Evolutionary conservation across 2,329 filamentous ascomycete genomes (phyloP), one percentile per base, ranked within the genome.

Genomic region (Penicillium brevicompactum): DNA sequence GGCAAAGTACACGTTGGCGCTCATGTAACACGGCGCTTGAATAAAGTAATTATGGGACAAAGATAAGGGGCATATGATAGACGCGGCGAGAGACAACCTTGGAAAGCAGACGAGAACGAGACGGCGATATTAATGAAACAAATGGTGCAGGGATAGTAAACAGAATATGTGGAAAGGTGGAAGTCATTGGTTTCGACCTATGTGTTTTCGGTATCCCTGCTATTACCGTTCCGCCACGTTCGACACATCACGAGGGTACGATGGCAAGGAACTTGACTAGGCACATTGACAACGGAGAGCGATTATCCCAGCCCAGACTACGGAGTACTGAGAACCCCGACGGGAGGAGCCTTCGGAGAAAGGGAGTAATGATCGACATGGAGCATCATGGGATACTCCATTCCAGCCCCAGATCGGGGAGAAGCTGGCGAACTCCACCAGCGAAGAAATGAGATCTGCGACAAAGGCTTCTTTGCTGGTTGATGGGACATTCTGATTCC

Each of bases 211-310:
- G 49, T 50, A 55, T 56, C 55, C 50, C 55, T 63, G 56, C 57
- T 55, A 52, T 61, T 57, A 50, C 56, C 52, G 47, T 58, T 63
- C 67, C 62, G 66, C 64, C 68, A 70, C 67, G 67, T 64, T 69
- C 58, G 62, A 66, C 61, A 66, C 61, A 67, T 67, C 64, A 69
- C 61, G 67, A 62, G 61, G 55, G 42, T 46, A 52, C 37, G 34
- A 58, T 49, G 53, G 51, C 27, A 32, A 53, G 53, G 52, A 57
- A 41, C 37, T 51, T 38, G 32, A 52, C 49, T 56, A 44, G 59
- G 44, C 40, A 32, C 32, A 53, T 63, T 59, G 37, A 49, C 57
- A 61, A 64, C 38, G 47, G 50, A 34, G 55, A 34, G 55, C 52
- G 48, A 41, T 18, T 32, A 53, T 57, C 56, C 57, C 43, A 47